Evolutionary conservation across 768 basidiomycete species (phyloP).

Genomic region (Gymnopilus junonius): DNA sequence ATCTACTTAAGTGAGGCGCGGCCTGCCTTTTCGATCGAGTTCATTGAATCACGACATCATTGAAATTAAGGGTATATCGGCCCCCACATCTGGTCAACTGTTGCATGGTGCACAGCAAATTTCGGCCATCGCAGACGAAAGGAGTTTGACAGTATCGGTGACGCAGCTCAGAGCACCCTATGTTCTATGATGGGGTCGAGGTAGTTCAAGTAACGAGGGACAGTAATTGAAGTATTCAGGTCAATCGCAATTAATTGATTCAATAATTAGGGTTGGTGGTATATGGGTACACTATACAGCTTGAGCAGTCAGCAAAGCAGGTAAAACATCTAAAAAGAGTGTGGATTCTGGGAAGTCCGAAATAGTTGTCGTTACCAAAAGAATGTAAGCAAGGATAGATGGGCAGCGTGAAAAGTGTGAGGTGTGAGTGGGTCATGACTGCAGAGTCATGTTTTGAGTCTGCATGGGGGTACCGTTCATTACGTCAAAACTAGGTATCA

Average conservation of each 20-base stretch:
- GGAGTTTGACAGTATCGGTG: neutral
- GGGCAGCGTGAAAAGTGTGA: conserved; percentile 13
- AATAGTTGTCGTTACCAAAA: conserved; percentile 19
- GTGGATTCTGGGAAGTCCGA: conserved; percentile 19
- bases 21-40: neutral
- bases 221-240: neutral
- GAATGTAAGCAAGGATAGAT: conserved; percentile 21
- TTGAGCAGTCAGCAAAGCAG: conserved; percentile 16
- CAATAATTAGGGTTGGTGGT: conserved; percentile 21
- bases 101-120: conserved; percentile 14
- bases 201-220: neutral
- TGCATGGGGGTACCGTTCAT: conserved; percentile 57
- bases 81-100: conserved; percentile 18
- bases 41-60: conserved; percentile 4
- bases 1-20: neutral
- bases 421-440: conserved; percentile 49
- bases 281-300: conserved; percentile 21
- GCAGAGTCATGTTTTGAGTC: conserved; percentile 57
- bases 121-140: neutral
- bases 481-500: conserved; percentile 63
- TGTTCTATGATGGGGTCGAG: neutral
- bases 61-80: conserved; percentile 7
- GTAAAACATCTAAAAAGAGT: conserved; percentile 20
- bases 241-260: conserved; percentile 1
- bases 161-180: neutral